Percentiles rank a stretch among this genome's conserved stretches.
These are phyloP conservation scores for Pyrrhoderma lamaoense DNA, from an alignment of 1,284 basidiomycete genomes.

Conservation along the genomic window DNA sequence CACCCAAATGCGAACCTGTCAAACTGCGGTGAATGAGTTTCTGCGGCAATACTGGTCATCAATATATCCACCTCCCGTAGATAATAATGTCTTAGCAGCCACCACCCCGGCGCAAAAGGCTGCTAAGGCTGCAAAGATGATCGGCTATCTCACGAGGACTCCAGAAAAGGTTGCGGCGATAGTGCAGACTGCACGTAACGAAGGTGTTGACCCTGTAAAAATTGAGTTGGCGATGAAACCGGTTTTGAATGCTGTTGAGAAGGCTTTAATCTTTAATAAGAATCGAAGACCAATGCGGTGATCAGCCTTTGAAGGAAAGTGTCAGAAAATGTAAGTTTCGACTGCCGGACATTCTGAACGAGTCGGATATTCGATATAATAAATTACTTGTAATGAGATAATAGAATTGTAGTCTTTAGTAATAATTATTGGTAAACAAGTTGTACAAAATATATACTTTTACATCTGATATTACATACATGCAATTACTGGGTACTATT, in stretches of 20 bases:
- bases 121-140: slow-evolving; percentile 80
- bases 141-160: slow-evolving; percentile 69
- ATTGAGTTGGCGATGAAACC: slow-evolving; percentile 76
- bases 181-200: slow-evolving; percentile 52
- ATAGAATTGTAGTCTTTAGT: not conserved
- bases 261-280: slow-evolving; percentile 29
- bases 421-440: not conserved
- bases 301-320: not conserved
- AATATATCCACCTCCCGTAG: slow-evolving; percentile 69
- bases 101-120: slow-evolving; percentile 58
- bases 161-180: slow-evolving; percentile 76
- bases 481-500: no score
- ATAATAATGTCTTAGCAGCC: slow-evolving; percentile 40
- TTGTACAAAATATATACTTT: not conserved
- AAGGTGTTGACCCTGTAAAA: slow-evolving; percentile 55
- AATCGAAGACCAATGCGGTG: slow-evolving; percentile 13
- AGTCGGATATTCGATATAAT: not conserved
- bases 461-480: no score
- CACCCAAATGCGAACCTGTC: slow-evolving; percentile 78
- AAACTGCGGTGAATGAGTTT: slow-evolving; percentile 93
- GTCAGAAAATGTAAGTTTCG: not conserved
- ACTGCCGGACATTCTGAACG: not conserved
- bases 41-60: slow-evolving; percentile 93
- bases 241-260: slow-evolving; percentile 35
- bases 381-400: not conserved